A percentile compares a stretch with the other conserved stretches of the same genome.
Conservation (phyloP, 768 basidiomycete species). For the Tulasnella sp. region DNA sequence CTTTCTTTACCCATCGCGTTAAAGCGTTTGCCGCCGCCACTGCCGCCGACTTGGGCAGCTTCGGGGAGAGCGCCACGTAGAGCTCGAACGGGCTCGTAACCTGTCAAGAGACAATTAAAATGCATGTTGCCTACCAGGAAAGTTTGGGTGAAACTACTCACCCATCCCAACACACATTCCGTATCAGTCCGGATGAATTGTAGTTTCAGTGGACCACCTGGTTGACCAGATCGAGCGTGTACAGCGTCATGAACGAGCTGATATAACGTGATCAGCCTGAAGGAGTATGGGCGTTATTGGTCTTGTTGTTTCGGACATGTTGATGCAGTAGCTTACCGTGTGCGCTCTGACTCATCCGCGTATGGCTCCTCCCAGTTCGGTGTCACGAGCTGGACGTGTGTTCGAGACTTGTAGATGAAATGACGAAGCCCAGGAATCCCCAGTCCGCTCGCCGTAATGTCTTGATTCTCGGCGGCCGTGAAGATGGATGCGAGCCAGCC, state of each 20-base stretch:
- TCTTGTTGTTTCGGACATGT: not conserved
- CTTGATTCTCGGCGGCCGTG: slow-evolving; percentile 19
- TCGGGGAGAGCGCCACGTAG: slow-evolving; percentile 70
- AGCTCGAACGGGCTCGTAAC: slow-evolving; percentile 90
- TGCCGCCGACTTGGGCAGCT: slow-evolving; percentile 73
- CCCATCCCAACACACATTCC: slow-evolving; percentile 93
- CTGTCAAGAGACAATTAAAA: slow-evolving; percentile 30
- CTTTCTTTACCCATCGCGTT: slow-evolving; percentile 81
- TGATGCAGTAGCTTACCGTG: not conserved
- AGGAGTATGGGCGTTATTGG: not conserved
- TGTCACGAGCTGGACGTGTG: slow-evolving; percentile 78
- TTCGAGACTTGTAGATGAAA: slow-evolving; percentile 87
- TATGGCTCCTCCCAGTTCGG: slow-evolving; percentile 86
- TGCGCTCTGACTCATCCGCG: slow-evolving; percentile 39
- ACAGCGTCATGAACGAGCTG: slow-evolving; percentile 80
- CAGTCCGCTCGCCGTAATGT: slow-evolving; percentile 61
- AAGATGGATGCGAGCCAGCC: slow-evolving; percentile 8
- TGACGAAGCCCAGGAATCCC: slow-evolving; percentile 87
- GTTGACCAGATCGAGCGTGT: slow-evolving; percentile 77
- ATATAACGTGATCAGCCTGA: slow-evolving; percentile 74
- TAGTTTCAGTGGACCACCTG: slow-evolving; percentile 62
- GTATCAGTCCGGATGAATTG: slow-evolving; percentile 77
- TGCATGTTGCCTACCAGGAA: not conserved
- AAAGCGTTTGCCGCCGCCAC: slow-evolving; percentile 85
- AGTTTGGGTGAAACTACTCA: slow-evolving; percentile 31